phyloP scores from a whole-genome alignment of 805 yeast genomes.

The Saccharomycopsis sp. region DNA sequence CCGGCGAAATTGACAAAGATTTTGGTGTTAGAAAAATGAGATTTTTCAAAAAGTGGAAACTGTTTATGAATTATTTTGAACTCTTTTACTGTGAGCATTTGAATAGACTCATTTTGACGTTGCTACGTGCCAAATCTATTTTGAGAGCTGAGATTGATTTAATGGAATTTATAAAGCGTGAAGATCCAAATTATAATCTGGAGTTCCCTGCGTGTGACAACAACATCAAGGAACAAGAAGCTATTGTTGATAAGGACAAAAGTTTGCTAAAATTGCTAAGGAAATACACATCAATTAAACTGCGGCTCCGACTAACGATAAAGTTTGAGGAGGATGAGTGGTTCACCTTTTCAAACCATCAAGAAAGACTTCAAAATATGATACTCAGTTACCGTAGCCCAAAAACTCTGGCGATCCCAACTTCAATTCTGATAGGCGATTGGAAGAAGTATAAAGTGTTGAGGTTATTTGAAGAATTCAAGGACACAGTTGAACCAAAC shows the following conservation, averaged over 20 bases:
- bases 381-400: not conserved
- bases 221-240: not conserved
- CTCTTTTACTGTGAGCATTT: slow-evolving; percentile 6
- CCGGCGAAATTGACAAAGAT: not conserved
- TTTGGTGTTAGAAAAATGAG: not conserved
- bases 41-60: slow-evolving; percentile 8
- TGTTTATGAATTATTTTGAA: slow-evolving; percentile 2
- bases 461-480: slow-evolving; percentile 2
- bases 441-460: slow-evolving; percentile 2
- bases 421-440: not conserved
- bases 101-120: not conserved
- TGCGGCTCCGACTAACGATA: not conserved
- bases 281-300: not conserved
- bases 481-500: too few relatives aligned
- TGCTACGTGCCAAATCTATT: slow-evolving; percentile 1
- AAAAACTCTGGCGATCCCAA: not conserved
- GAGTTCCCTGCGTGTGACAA: not conserved
- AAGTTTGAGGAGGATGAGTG: slow-evolving; percentile 1
- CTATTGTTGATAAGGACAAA: not conserved
- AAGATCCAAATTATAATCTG: not conserved
- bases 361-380: not conserved
- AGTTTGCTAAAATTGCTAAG: not conserved
- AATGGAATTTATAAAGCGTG: not conserved
- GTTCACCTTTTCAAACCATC: slow-evolving; percentile 3
- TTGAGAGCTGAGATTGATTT: not conserved